These are phyloP conservation scores for Fusarium pseudoanthophilum DNA, from an alignment of 2,329 filamentous ascomycete genomes.

Conservation along the genomic window DNA sequence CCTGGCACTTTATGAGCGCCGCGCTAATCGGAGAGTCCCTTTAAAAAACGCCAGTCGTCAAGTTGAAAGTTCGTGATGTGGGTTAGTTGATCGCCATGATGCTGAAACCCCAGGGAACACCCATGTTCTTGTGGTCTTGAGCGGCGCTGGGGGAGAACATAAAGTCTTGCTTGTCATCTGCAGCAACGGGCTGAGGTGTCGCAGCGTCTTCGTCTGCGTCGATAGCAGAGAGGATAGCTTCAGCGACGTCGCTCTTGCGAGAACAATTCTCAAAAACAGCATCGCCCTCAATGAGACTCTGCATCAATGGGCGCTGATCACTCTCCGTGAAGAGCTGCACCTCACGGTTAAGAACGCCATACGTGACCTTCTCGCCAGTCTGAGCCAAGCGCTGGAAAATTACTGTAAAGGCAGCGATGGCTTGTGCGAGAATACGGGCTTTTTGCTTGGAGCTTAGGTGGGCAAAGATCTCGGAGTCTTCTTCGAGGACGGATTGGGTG, in stretches of 20 bases:
- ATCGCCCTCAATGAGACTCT: constrained; percentile 41
- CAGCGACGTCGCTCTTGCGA: constrained; percentile 33
- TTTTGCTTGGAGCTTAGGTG: constrained; percentile 40
- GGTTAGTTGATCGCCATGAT: constrained; percentile 45
- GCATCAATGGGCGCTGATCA: constrained; percentile 43
- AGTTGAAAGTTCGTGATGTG: constrained; percentile 25
- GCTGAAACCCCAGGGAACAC: constrained; percentile 41
- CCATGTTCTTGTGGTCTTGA: constrained; percentile 43
- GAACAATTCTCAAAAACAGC: constrained; percentile 39
- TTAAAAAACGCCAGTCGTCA: constrained; percentile 40
- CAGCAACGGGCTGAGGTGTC: constrained; percentile 38
- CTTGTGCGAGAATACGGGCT: constrained; percentile 41
- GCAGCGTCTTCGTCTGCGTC: constrained; percentile 41
- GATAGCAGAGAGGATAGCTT: constrained; percentile 41
- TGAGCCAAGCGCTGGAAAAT: constrained; percentile 43
- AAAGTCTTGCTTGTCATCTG: constrained; percentile 42
- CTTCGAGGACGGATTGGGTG: constrained; percentile 41
- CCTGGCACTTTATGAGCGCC: constrained; percentile 30
- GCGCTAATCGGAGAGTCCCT: constrained; percentile 20
- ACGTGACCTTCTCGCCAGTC: constrained; percentile 36
- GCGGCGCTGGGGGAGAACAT: constrained; percentile 36
- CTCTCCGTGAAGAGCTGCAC: constrained; percentile 44
- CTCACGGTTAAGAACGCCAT: constrained; percentile 43
- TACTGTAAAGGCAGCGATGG: constrained; percentile 39
- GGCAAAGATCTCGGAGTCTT: constrained; percentile 44